phyloP scores from a whole-genome alignment of 2,329 filamentous ascomycete genomes.

The Hyphodiscus sp. region DNA sequence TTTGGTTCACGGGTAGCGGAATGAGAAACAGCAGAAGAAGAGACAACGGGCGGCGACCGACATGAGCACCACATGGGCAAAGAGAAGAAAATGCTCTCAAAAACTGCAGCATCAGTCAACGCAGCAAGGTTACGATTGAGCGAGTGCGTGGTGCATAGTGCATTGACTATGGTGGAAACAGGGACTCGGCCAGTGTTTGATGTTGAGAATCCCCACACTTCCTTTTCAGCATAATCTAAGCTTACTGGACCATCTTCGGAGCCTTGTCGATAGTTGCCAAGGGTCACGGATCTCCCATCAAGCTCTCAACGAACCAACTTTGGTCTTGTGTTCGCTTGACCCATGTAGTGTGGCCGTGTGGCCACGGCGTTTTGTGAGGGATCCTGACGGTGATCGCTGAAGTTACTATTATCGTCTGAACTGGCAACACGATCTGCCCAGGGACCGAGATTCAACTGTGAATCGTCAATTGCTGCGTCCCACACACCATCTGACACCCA shows the following conservation, averaged over 20 bases:
- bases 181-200: slow-evolving; percentile 30
- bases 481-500: slow-evolving; percentile 6
- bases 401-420: slow-evolving; percentile 27
- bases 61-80: slow-evolving; percentile 24
- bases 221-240: slow-evolving; percentile 22
- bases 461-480: slow-evolving; percentile 24
- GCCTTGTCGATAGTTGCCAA: slow-evolving; percentile 28
- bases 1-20: slow-evolving; percentile 25
- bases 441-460: slow-evolving; percentile 20
- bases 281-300: slow-evolving; percentile 20
- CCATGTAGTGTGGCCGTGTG: slow-evolving; percentile 19
- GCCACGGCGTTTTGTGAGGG: slow-evolving; percentile 21
- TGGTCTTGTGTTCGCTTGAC: slow-evolving; percentile 15
- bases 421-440: slow-evolving; percentile 21
- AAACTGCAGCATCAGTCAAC: slow-evolving; percentile 5
- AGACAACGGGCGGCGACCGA: slow-evolving; percentile 25
- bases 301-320: slow-evolving; percentile 21
- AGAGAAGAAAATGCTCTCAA: slow-evolving; percentile 13
- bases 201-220: slow-evolving; percentile 29
- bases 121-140: not conserved
- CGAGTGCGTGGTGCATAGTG: slow-evolving; percentile 23
- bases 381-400: slow-evolving; percentile 21
- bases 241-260: slow-evolving; percentile 21
- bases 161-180: slow-evolving; percentile 27
- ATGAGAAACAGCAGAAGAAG: slow-evolving; percentile 22